Evolutionary conservation across 2,329 filamentous ascomycete species (phyloP).

Genomic region (Ceratocystis papillata): DNA sequence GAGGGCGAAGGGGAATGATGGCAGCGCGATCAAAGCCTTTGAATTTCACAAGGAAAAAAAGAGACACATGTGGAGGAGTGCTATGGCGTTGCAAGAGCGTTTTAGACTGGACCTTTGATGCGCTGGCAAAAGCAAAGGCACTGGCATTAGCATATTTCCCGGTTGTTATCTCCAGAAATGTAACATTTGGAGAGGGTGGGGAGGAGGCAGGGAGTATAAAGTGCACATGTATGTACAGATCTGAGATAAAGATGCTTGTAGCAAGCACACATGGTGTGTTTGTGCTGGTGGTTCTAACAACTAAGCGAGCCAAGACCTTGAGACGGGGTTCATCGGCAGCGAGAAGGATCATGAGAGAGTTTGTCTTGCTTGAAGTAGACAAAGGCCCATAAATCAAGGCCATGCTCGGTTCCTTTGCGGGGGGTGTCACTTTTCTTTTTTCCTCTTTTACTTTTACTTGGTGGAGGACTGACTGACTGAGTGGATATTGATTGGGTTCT

Average conservation of each 20-base stretch:
- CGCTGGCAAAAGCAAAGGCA: background rate
- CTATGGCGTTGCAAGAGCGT: conserved; percentile 3
- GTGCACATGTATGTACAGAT: background rate
- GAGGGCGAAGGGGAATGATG: background rate
- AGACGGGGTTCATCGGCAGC: background rate
- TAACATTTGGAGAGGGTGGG: background rate
- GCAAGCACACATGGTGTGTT: background rate
- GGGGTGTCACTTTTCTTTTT: background rate
- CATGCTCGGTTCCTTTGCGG: background rate
- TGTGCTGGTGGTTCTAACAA: background rate
- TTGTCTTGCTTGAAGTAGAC: background rate
- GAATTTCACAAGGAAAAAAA: background rate
- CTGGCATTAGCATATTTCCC: background rate
- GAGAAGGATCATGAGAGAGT: background rate
- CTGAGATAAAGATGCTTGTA: too few relatives aligned
- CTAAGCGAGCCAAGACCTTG: background rate
- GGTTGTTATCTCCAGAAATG: background rate
- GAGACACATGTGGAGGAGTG: background rate
- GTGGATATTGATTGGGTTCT: too few relatives aligned
- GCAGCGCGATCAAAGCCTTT: background rate
- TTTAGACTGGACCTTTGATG: background rate
- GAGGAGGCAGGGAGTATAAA: too few relatives aligned
- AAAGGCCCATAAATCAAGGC: conserved; percentile 3
- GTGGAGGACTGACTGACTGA: too few relatives aligned
- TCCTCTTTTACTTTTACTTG: background rate